A percentile compares a stretch with the other conserved stretches of the same genome.
These are phyloP conservation scores for Rutidosis leptorrhynchoides DNA, from an alignment of 129 eudicot genomes.

Conservation along the genomic window DNA sequence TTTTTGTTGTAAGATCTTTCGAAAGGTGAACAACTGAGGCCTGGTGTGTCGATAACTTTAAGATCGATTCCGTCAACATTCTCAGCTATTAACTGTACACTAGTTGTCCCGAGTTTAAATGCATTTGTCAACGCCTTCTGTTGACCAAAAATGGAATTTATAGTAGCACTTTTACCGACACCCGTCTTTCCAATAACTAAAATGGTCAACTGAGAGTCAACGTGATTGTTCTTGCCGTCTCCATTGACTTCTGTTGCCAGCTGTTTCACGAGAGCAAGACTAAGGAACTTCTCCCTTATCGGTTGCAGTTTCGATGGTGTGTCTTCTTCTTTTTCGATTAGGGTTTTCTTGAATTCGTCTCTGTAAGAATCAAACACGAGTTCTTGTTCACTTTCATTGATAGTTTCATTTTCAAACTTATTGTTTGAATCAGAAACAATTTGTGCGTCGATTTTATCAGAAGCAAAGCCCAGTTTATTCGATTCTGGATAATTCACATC, in stretches of 20 bases:
- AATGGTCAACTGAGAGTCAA: constrained; percentile 47
- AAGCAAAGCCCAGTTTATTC: constrained; percentile 1
- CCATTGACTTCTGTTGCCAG: constrained; percentile 35
- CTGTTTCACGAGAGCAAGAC: constrained; percentile 32
- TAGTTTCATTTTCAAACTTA: constrained; percentile 2
- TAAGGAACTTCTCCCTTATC: constrained; percentile 40
- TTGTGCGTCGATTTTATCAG: background rate
- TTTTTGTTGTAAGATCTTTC: constrained; percentile 49
- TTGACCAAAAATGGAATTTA: constrained; percentile 67
- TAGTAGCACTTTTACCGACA: constrained; percentile 75
- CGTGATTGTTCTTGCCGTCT: constrained; percentile 21
- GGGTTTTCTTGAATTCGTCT: constrained; percentile 22
- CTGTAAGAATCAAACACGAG: constrained; percentile 23
- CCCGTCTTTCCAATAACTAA: constrained; percentile 77
- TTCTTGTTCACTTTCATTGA: constrained; percentile 13
- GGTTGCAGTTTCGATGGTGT: constrained; percentile 26
- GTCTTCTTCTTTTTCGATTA: constrained; percentile 31
- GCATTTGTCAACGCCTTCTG: constrained; percentile 42
- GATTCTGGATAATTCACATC: background rate
- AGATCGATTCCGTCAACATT: constrained; percentile 46
- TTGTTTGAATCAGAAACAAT: constrained; percentile 3
- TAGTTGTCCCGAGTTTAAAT: constrained; percentile 46
- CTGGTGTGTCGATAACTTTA: constrained; percentile 75
- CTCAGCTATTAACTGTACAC: constrained; percentile 47
- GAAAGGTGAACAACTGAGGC: constrained; percentile 42